A percentile compares a stretch with the other conserved stretches of the same genome.
Evolutionary conservation across 495 filamentous ascomycete species (phyloP).

Genomic region (Pseudoneurospora amorphoporcata): DNA sequence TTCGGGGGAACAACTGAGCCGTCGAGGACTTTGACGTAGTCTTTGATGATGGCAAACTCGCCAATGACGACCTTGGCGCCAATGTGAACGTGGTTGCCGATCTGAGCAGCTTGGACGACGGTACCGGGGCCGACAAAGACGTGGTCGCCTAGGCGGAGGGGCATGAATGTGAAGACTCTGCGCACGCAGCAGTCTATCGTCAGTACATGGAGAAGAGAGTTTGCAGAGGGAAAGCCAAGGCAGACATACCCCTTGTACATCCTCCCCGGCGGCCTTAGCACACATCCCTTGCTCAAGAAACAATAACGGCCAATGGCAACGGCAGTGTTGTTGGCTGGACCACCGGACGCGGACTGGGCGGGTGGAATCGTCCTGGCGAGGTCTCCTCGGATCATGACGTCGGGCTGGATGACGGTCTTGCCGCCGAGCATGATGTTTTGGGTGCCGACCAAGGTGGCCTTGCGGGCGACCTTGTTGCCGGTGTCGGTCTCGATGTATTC

Average conservation of each 20-base stretch:
- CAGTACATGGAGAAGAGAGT: background rate
- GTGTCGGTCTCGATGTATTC: conserved; percentile 99
- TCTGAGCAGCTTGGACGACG: conserved; percentile 65
- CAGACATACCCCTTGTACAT: conserved; percentile 50
- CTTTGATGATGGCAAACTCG: conserved; percentile 82
- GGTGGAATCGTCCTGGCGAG: conserved; percentile 47
- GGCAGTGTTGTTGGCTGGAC: conserved; percentile 46
- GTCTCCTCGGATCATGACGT: conserved; percentile 87
- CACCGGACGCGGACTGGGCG: conserved; percentile 22
- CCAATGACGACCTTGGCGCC: conserved; percentile 64
- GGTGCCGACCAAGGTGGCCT: conserved; percentile 79
- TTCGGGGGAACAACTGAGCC: conserved; percentile 70
- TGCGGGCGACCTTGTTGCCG: conserved; percentile 95
- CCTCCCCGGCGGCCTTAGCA: conserved; percentile 67
- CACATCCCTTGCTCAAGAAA: conserved; percentile 62
- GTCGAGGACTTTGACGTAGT: conserved; percentile 75
- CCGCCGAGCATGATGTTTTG: conserved; percentile 96
- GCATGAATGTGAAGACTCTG: conserved; percentile 60
- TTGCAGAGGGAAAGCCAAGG: background rate
- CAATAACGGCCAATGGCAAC: conserved; percentile 84
- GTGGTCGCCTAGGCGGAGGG: conserved; percentile 85
- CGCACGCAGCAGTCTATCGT: background rate
- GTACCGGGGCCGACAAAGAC: conserved; percentile 70
- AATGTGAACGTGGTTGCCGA: conserved; percentile 77
- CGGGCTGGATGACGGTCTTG: conserved; percentile 85